Percentiles rank a stretch among this genome's conserved stretches.
Conservation (phyloP, 2,329 filamentous ascomycete genomes). For the Phyllosticta citribraziliensis region DNA sequence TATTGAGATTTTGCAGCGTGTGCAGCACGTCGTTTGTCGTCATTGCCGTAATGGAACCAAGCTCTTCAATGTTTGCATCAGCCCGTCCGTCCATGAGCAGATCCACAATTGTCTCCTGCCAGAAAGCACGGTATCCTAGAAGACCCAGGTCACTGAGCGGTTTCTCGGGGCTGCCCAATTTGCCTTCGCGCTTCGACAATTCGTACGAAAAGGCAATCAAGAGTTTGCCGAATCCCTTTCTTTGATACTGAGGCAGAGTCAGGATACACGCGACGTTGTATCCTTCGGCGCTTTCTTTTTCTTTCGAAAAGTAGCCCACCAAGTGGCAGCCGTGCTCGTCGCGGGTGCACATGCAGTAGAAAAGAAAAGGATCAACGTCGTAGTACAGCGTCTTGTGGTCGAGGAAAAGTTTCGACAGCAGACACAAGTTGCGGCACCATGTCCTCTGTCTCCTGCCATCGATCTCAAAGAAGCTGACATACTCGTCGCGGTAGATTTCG, state of each 20-base stretch:
- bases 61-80: constrained; percentile 73
- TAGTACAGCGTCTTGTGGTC: constrained; percentile 99
- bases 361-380: constrained; percentile 97
- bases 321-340: constrained; percentile 87
- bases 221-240: constrained; percentile 84
- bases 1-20: constrained; percentile 84
- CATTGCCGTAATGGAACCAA: constrained; percentile 76
- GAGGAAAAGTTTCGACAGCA: constrained; percentile 91
- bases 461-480: constrained; percentile 94
- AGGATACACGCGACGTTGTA: constrained; percentile 99
- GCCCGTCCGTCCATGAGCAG: constrained; percentile 60
- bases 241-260: constrained; percentile 90
- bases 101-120: constrained; percentile 91
- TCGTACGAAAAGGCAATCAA: constrained; percentile 98
- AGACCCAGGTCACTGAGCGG: constrained; percentile 88
- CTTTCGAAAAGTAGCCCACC: constrained; percentile 99
- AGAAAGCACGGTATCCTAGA: constrained; percentile 91
- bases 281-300: constrained; percentile 91
- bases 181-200: constrained; percentile 87
- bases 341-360: constrained; percentile 92
- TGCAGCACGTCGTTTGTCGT: constrained; percentile 96
- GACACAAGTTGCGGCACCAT: constrained; percentile 91
- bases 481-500: constrained; percentile 93
- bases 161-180: constrained; percentile 93
- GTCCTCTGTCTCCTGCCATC: constrained; percentile 88